phyloP scores from a whole-genome alignment of 306 rosid species.

The Prunus mume region DNA sequence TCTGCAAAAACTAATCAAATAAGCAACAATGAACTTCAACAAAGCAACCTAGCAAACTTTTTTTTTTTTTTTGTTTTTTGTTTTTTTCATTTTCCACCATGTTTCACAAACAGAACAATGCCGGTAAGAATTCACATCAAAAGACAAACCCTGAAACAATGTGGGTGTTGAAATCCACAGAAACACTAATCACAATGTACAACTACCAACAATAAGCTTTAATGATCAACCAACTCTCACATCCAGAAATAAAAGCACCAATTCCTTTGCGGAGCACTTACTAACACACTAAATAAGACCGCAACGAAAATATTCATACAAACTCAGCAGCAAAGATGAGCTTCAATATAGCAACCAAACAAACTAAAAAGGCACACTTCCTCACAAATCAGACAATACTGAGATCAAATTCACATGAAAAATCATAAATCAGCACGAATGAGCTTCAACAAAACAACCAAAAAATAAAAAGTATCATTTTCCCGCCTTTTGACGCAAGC shows the following conservation, averaged over 20 bases:
- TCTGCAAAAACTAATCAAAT: neutral
- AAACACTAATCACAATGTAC: neutral
- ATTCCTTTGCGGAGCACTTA: neutral
- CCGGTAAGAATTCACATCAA: neutral
- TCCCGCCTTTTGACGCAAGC: neutral
- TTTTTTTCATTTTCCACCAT: neutral
- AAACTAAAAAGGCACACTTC: neutral
- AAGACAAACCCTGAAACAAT: neutral
- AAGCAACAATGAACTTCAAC: neutral
- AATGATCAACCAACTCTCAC: neutral
- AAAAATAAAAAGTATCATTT: neutral
- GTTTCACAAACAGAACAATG: neutral
- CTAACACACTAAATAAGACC: neutral
- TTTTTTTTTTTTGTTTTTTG: neutral
- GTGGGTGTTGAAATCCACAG: neutral
- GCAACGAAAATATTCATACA: neutral
- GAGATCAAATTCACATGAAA: neutral
- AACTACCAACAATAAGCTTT: neutral
- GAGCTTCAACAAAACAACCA: neutral
- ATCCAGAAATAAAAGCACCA: neutral
- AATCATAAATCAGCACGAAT: neutral
- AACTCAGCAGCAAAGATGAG: neutral
- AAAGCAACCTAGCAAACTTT: neutral
- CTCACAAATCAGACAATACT: neutral
- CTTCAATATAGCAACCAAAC: neutral